Base-by-base conservation (phyloP, 208 protist genomes). In the Polymyxa betae region DNA sequence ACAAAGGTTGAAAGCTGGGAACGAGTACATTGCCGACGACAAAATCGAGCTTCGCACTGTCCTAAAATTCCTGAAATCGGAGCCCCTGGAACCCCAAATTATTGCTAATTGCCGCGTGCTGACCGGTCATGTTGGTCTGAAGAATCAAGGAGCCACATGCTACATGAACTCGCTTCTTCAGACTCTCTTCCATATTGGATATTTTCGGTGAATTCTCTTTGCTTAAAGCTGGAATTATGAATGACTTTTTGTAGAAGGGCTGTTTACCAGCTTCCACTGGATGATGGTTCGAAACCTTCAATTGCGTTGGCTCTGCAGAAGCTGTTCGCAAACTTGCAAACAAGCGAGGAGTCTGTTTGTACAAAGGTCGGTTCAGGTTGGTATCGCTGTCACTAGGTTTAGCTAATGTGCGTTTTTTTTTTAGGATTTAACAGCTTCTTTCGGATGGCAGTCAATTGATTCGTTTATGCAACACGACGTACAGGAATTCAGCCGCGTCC, bases 121-220 rank as follows among this genome's bases (percentile, higher is more conserved):
- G 82, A 96, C 94, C 0, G 94, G 95, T 5, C 96, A 89, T 90
- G 95, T 96, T 16, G 96, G 96, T 41, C 91, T 97, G n/a, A 92
- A 94, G 66, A 97, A 97, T 91, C 96, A 97, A 93, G 96, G 96
- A n/a, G 96, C 96, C 10, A 97, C 96, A 45, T 97, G 96, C 93
- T 97, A 97, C 92, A 95, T 97, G 94, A 97, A 97, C 92, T 96
- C 94, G 0, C 87, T 97, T 1, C 92, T 97, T 38, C 96, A 97
- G 88, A 91, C 95, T 1, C 91, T 97, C 0, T 96, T 91, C 91
- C 94, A 95, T 87, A 95, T 95, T 10, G 89, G 92, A 49, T 91
- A 91, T 29, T 97, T 97, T 92, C 91, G 94, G 44, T 92, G 88
- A 78, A 89, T 90, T 16, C n/a, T 72, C 88, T 38, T 29, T 45